These are phyloP conservation scores for Cladosporium sp. DNA, from an alignment of 2,329 filamentous ascomycete species.

Conservation along the genomic window DNA sequence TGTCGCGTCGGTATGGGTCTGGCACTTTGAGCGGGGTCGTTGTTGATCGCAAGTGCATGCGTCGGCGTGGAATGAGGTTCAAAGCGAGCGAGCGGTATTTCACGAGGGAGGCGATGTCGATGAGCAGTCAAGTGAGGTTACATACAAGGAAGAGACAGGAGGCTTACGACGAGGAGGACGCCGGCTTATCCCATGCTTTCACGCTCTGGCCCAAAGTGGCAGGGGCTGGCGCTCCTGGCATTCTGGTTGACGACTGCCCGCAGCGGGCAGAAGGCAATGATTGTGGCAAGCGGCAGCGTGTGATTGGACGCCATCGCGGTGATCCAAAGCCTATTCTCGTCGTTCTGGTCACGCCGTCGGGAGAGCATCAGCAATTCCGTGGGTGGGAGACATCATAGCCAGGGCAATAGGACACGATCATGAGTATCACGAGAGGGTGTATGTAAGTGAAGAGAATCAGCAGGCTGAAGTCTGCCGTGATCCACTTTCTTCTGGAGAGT, in stretches of 20 bases:
- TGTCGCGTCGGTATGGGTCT: neutral
- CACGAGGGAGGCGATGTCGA: neutral
- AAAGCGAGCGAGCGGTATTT: constrained; percentile 2
- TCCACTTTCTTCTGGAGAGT: constrained; percentile 10
- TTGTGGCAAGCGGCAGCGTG: constrained; percentile 3
- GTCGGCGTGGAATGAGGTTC: neutral
- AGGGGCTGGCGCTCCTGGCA: constrained; percentile 1
- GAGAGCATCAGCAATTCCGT: neutral
- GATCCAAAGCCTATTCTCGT: constrained; percentile 6
- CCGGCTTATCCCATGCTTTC: constrained; percentile 5
- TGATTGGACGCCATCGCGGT: constrained; percentile 5
- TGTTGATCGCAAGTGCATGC: constrained; percentile 5
- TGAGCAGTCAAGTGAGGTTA: neutral
- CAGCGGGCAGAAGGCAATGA: neutral
- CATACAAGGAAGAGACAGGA: neutral
- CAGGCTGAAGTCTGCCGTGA: constrained; percentile 9
- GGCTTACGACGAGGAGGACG: neutral
- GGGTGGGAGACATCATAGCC: neutral
- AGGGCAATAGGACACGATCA: neutral
- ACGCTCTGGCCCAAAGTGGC: neutral
- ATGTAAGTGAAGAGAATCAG: neutral
- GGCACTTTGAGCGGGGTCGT: constrained; percentile 1
- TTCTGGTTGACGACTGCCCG: constrained; percentile 3
- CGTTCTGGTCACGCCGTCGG: neutral
- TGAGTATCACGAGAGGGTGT: neutral